Percentiles rank a stretch among this genome's conserved stretches.
These are phyloP conservation scores for Hortaea werneckii DNA, from an alignment of 2,329 filamentous ascomycete genomes.

Conservation along the genomic window DNA sequence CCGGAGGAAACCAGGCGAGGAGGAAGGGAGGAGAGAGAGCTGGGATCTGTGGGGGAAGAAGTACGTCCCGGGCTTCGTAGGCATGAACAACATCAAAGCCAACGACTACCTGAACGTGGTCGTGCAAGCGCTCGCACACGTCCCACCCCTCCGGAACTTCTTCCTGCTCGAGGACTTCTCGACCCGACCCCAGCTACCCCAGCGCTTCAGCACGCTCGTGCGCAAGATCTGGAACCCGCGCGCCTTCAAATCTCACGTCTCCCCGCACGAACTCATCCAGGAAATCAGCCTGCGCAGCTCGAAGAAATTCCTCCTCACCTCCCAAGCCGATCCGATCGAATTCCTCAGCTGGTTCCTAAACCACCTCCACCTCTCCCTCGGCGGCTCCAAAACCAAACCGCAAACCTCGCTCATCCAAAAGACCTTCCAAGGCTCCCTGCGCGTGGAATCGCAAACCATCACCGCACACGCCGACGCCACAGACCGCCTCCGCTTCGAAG, in stretches of 20 bases:
- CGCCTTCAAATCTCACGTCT: constrained; percentile 94
- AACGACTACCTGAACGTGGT: constrained; percentile 98
- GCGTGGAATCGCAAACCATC: constrained; percentile 27
- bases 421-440: constrained; percentile 85
- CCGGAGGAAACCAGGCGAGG: constrained; percentile 33
- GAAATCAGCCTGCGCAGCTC: constrained; percentile 83
- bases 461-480: constrained; percentile 70
- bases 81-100: constrained; percentile 99
- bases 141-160: constrained; percentile 80
- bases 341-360: constrained; percentile 98
- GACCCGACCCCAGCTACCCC: constrained; percentile 66
- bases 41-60: constrained; percentile 74
- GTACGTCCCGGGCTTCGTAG: constrained; percentile 89
- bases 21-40: constrained; percentile 35
- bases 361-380: constrained; percentile 82
- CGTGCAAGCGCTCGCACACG: constrained; percentile 82
- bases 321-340: constrained; percentile 90
- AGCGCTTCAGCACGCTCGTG: constrained; percentile 78
- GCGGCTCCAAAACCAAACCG: constrained; percentile 78
- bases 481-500: constrained; percentile 85
- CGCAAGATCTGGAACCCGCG: constrained; percentile 97
- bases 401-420: constrained; percentile 79
- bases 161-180: constrained; percentile 78
- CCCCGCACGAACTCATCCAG: constrained; percentile 91
- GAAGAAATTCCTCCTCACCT: constrained; percentile 83